These are phyloP conservation scores for Pyrenopolyporus hunteri DNA, from an alignment of 495 filamentous ascomycete species.

Conservation along the genomic window DNA sequence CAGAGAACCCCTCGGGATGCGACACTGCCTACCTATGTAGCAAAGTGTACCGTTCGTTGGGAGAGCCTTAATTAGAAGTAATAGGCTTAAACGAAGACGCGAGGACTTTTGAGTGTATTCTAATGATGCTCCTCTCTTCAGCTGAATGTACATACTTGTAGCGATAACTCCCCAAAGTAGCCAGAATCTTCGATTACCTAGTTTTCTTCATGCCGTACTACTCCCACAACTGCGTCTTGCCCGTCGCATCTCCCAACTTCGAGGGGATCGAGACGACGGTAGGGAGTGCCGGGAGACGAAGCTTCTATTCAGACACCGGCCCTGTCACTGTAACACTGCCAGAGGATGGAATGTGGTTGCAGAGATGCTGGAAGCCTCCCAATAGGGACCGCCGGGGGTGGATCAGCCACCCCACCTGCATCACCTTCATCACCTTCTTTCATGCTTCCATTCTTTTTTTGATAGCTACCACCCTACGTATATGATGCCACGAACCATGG, in stretches of 20 bases:
- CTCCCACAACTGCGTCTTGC: background rate
- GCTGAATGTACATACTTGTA: background rate
- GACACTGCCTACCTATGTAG: constrained; percentile 10
- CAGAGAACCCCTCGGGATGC: constrained; percentile 5
- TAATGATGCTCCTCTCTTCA: constrained; percentile 7
- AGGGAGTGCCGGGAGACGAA: background rate
- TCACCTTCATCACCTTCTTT: background rate
- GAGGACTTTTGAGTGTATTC: constrained; percentile 17
- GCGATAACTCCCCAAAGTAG: background rate
- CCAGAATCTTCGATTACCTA: background rate
- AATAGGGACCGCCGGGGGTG: background rate
- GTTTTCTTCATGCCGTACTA: constrained; percentile 2
- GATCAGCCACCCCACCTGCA: background rate
- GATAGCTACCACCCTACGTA: background rate
- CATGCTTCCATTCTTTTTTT: background rate
- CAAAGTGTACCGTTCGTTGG: background rate
- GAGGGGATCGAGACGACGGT: constrained; percentile 3
- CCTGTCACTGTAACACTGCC: constrained; percentile 27
- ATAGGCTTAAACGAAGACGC: background rate
- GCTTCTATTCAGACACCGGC: background rate
- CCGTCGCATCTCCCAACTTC: background rate
- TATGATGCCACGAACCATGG: background rate
- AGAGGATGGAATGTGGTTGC: constrained; percentile 2
- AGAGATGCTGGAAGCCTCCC: constrained; percentile 6
- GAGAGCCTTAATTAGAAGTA: background rate